phyloP scores from a whole-genome alignment of 805 yeast genomes.

The Kodamaea leandrae region DNA sequence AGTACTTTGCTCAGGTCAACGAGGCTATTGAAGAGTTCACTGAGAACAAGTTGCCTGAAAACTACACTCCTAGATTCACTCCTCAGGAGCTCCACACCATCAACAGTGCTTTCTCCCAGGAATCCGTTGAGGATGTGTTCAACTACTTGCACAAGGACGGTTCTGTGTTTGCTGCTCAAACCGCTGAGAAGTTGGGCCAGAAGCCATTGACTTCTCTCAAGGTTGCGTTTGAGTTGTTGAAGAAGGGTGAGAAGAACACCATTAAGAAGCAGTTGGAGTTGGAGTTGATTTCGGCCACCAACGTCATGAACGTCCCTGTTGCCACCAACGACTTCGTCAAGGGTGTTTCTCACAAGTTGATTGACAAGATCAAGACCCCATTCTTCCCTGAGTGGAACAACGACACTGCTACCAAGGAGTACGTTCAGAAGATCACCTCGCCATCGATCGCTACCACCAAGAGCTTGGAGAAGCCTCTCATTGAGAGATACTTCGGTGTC shows the following conservation, averaged over 20 bases:
- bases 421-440: constrained; percentile 19
- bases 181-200: constrained; percentile 52
- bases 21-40: constrained; percentile 76
- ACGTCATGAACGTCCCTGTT: constrained; percentile 57
- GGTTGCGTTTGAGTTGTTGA: constrained; percentile 66
- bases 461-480: constrained; percentile 32
- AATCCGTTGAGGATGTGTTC: constrained; percentile 54
- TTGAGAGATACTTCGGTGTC: constrained; percentile 39
- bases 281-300: constrained; percentile 75
- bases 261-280: constrained; percentile 65
- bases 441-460: constrained; percentile 23
- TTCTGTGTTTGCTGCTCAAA: constrained; percentile 61
- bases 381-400: constrained; percentile 43
- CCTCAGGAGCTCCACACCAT: constrained; percentile 58
- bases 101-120: constrained; percentile 61
- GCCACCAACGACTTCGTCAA: constrained; percentile 59
- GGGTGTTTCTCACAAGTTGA: constrained; percentile 62
- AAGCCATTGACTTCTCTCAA: constrained; percentile 81
- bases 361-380: constrained; percentile 59
- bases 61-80: constrained; percentile 57
- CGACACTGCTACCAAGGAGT: constrained; percentile 20
- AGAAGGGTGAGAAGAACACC: constrained; percentile 55
- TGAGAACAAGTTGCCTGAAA: constrained; percentile 57
- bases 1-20: constrained; percentile 59
- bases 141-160: constrained; percentile 51